Base-by-base conservation (phyloP, 345 rosid species). In the Salix arbutifolia region DNA sequence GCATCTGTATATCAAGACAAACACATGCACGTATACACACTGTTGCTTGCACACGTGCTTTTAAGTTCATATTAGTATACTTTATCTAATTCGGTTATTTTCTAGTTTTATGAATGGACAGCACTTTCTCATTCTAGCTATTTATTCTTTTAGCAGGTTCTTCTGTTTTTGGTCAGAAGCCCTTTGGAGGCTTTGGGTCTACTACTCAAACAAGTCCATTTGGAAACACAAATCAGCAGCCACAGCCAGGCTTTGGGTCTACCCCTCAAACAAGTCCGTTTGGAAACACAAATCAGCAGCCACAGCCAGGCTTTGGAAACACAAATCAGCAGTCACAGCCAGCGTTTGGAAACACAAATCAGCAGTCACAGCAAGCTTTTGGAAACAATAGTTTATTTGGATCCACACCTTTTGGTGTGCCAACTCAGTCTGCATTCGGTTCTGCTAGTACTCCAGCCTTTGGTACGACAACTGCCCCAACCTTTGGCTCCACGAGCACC, bases 131-230 rank as follows among this genome's bases (percentile, higher is more conserved):
- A 70, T 38, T 72, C 12, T n/a, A 30, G 11, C 31, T 35, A 35
- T 37, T 7, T 56, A 8, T 72, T 69, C n/a, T 71, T 58, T 53
- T 64, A 70, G 40, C 74, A 93, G 97, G 91, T 18, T 76, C 90
- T 74, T 87, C 95, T 80, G 76, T 77, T 25, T 92, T 90, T 73
- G 97, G 98, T 67, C 96, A 93, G 82, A 92, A 91, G 81, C 79
- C 92, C 56, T 93, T 93, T 83, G 96, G 86, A 69, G 88, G 96
- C 76, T 89, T 92, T 83, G 92, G 93, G 48, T 87, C 99, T 64
- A 78, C 87, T 21, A 85, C 89, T 76, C 95, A 84, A 66, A 31
- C 92, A 56, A 88, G 80, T 71, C 90, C 90, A 40, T 92, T 92
- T 50, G 96, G 94, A 80, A 82, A 82, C 82, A 77, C 91, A 67